A percentile compares a stretch with the other conserved stretches of the same genome.
Conservation (phyloP, 345 rosid genomes). For the Stellera chamaejasme region DNA sequence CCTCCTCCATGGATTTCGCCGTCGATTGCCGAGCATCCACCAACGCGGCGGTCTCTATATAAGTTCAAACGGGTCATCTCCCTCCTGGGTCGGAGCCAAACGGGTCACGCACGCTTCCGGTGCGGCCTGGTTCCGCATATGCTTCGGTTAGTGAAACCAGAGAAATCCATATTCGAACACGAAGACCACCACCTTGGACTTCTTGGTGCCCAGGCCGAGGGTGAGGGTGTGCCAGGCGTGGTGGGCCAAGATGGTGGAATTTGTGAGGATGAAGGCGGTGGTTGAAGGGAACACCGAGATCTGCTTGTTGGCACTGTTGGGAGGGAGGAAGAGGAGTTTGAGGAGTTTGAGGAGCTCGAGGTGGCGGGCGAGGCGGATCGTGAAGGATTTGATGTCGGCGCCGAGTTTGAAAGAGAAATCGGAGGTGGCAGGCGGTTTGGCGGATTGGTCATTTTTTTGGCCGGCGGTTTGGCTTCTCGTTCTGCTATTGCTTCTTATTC, state of each 20-base stretch:
- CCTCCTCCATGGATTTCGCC: constrained; percentile 33
- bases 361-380: constrained; percentile 71
- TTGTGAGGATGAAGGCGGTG: constrained; percentile 77
- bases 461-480: constrained; percentile 66
- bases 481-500: constrained; percentile 42
- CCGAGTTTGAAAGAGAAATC: constrained; percentile 68
- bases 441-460: constrained; percentile 44
- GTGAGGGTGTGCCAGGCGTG: constrained; percentile 97
- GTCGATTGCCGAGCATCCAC: constrained; percentile 50
- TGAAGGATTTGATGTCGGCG: constrained; percentile 90
- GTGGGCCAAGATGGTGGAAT: constrained; percentile 91
- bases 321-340: constrained; percentile 70
- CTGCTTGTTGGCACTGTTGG: constrained; percentile 18
- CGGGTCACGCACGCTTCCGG: constrained; percentile 94
- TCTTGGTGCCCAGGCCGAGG: constrained; percentile 83
- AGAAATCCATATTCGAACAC: constrained; percentile 45
- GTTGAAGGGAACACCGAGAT: constrained; percentile 55
- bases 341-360: constrained; percentile 72
- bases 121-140: constrained; percentile 34
- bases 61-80: constrained; percentile 83
- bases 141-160: too few relatives aligned
- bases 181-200: constrained; percentile 69
- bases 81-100: constrained; percentile 66
- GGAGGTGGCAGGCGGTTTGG: constrained; percentile 28
- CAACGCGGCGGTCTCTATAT: constrained; percentile 64